Evolutionary conservation across 2,329 filamentous ascomycete genomes (phyloP).

Genomic region (Didymella glomerata): DNA sequence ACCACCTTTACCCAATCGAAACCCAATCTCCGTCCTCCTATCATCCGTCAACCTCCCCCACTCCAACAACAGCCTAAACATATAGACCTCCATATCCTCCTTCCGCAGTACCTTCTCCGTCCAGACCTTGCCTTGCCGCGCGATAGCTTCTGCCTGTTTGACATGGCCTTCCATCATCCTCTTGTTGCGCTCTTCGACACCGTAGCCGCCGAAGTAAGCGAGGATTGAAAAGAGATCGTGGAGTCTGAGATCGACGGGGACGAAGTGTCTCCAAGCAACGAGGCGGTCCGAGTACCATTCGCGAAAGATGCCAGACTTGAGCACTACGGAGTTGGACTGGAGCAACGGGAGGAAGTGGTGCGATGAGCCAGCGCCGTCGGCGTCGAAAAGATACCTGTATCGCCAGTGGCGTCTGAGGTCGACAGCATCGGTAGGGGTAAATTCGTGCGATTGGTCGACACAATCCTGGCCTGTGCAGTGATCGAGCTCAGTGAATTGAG

Average conservation of each 20-base stretch:
- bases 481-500: constrained; percentile 65
- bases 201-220: constrained; percentile 68
- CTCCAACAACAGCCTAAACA: constrained; percentile 79
- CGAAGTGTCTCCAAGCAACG: constrained; percentile 80
- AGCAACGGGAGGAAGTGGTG: constrained; percentile 72
- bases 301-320: constrained; percentile 75
- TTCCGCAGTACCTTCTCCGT: constrained; percentile 48
- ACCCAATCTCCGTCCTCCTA: constrained; percentile 46
- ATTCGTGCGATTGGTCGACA: constrained; percentile 61
- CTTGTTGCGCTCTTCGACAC: constrained; percentile 34
- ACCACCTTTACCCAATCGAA: constrained; percentile 35
- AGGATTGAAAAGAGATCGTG: constrained; percentile 78
- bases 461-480: constrained; percentile 66
- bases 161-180: constrained; percentile 38
- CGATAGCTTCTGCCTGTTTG: constrained; percentile 46
- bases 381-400: constrained; percentile 75
- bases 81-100: constrained; percentile 78
- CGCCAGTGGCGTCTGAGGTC: constrained; percentile 68
- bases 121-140: constrained; percentile 44
- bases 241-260: constrained; percentile 76
- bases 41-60: constrained; percentile 60
- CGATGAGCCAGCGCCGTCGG: constrained; percentile 74
- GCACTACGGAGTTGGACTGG: constrained; percentile 71
- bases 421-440: constrained; percentile 56
- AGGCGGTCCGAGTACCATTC: constrained; percentile 82